Conservation (phyloP, 495 filamentous ascomycete species). For the Talaromyces thailandensis region DNA sequence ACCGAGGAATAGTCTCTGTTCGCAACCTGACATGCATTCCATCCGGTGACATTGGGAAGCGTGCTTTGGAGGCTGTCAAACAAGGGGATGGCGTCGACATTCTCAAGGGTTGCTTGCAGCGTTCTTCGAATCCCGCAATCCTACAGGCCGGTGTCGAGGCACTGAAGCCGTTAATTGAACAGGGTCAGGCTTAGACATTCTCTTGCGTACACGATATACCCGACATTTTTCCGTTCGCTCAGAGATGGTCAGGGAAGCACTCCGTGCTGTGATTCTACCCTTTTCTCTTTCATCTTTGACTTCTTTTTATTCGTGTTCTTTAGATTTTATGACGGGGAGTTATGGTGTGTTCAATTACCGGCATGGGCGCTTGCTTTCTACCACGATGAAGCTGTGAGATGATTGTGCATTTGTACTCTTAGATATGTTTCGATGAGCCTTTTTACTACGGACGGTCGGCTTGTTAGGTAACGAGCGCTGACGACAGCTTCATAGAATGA, state of each 20-base stretch:
- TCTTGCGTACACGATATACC: not conserved
- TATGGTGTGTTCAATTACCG: not conserved
- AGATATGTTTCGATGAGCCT: not conserved
- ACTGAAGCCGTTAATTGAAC: slow-evolving; percentile 48
- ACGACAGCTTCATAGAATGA: not conserved
- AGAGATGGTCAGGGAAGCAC: not conserved
- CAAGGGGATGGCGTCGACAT: slow-evolving; percentile 46
- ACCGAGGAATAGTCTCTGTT: slow-evolving; percentile 71
- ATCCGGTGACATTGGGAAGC: slow-evolving; percentile 30
- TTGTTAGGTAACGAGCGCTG: not conserved
- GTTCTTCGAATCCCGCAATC: slow-evolving; percentile 52
- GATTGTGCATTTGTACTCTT: not conserved
- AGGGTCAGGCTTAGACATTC: slow-evolving; percentile 7
- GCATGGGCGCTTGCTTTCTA: not conserved
- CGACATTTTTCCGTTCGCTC: not conserved
- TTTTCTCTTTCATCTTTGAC: slow-evolving; percentile 5
- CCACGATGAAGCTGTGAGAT: slow-evolving; percentile 1
- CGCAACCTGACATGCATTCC: slow-evolving; percentile 36
- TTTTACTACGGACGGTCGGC: not conserved
- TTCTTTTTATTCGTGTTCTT: slow-evolving; percentile 6
- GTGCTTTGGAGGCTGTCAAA: slow-evolving; percentile 29
- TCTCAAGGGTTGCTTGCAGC: slow-evolving; percentile 54
- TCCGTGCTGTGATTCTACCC: not conserved
- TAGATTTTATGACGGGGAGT: slow-evolving; percentile 4
- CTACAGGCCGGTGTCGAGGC: slow-evolving; percentile 55